These are phyloP conservation scores for Thalassiosira hispida DNA, from an alignment of 352 stramenopile species.

Conservation along the genomic window DNA sequence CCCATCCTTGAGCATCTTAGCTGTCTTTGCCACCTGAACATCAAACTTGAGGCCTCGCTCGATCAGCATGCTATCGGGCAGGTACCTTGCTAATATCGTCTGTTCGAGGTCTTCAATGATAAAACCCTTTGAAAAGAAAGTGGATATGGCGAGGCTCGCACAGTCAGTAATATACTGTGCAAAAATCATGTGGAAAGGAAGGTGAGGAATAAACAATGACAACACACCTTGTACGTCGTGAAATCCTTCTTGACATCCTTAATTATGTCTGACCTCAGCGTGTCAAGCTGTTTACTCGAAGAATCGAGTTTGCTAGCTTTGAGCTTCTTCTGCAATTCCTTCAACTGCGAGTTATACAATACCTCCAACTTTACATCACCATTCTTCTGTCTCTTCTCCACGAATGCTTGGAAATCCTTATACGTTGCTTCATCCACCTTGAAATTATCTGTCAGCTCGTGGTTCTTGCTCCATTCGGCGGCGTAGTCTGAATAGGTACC, in stretches of 20 bases:
- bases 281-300: constrained; percentile 70
- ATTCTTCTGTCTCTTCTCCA: constrained; percentile 67
- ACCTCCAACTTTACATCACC: constrained; percentile 80
- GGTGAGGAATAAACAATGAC: no score
- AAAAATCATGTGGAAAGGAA: background rate
- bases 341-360: constrained; percentile 72
- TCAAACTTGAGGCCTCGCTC: constrained; percentile 69
- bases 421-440: constrained; percentile 80
- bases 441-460: constrained; percentile 80
- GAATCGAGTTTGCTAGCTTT: constrained; percentile 74
- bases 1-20: constrained; percentile 74
- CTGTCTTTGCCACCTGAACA: constrained; percentile 70
- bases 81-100: constrained; percentile 79
- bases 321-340: constrained; percentile 79
- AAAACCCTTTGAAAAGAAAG: constrained; percentile 35
- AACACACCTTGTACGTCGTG: constrained; percentile 70
- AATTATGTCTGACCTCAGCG: constrained; percentile 73
- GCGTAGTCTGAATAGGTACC: constrained; percentile 82
- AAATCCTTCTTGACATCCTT: constrained; percentile 83
- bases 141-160: background rate
- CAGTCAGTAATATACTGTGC: no score
- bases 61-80: constrained; percentile 81
- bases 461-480: constrained; percentile 74
- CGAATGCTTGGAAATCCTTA: constrained; percentile 78
- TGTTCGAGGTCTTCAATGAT: constrained; percentile 84